Conservation (phyloP, 768 basidiomycete genomes). For the Termitomyces sp. region DNA sequence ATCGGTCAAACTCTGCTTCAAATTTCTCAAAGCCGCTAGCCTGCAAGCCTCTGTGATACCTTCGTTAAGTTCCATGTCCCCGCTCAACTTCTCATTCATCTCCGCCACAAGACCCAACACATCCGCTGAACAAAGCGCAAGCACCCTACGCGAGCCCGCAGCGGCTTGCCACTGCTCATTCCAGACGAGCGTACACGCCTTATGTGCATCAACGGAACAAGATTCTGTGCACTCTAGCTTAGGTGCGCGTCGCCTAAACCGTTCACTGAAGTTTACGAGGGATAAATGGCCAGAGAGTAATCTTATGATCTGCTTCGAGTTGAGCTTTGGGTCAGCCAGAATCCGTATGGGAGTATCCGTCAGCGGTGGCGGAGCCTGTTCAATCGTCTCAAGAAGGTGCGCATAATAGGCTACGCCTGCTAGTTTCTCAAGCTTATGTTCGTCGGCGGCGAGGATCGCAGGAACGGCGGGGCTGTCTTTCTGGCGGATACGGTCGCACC, state of each 20-base stretch:
- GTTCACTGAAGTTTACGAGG: constrained; percentile 31
- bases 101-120: constrained; percentile 24
- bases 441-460: constrained; percentile 31
- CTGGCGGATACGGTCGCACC: constrained; percentile 24
- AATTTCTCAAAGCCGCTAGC: constrained; percentile 22
- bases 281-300: constrained; percentile 30
- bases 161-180: constrained; percentile 27
- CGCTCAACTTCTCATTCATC: constrained; percentile 25
- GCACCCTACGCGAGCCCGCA: constrained; percentile 25
- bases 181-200: constrained; percentile 25
- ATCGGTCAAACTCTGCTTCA: constrained; percentile 9
- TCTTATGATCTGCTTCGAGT: constrained; percentile 28
- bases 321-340: constrained; percentile 29
- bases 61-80: constrained; percentile 25
- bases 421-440: constrained; percentile 22
- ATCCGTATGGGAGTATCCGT: constrained; percentile 24
- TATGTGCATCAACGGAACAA: constrained; percentile 20
- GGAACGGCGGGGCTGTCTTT: constrained; percentile 29
- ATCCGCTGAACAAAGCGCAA: constrained; percentile 25
- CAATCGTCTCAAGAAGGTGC: constrained; percentile 29
- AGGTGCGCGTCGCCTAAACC: constrained; percentile 22
- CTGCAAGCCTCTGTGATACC: constrained; percentile 25
- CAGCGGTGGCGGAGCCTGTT: constrained; percentile 19
- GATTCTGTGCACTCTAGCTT: constrained; percentile 15
- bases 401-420: constrained; percentile 33